A percentile compares a stretch with the other conserved stretches of the same genome.
phyloP scores from a whole-genome alignment of 163 green algal genomes.

The Chloromonas sp. region DNA sequence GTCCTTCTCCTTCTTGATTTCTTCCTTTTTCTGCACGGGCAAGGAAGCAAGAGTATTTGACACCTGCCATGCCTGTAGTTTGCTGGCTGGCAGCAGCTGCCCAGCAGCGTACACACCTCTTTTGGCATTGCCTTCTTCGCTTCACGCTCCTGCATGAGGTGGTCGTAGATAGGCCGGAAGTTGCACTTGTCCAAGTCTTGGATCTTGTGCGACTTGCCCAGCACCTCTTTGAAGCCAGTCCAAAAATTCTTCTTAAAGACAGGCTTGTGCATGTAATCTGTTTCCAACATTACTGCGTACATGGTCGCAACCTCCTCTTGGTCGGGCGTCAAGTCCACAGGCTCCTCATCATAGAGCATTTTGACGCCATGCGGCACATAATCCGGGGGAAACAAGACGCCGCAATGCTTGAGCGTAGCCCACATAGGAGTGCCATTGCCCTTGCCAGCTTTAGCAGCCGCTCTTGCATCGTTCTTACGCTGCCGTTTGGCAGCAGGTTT shows the following conservation, averaged over 20 bases:
- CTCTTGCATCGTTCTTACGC: not conserved
- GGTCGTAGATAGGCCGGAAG: slow-evolving; percentile 93
- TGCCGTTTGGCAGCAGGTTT: not conserved
- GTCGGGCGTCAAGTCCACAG: slow-evolving; percentile 84
- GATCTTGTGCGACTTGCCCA: slow-evolving; percentile 81
- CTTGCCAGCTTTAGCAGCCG: not conserved
- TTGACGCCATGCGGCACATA: slow-evolving; percentile 87
- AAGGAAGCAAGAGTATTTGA: not conserved
- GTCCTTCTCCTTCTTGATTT: slow-evolving; percentile 77
- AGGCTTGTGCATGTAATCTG: slow-evolving; percentile 91
- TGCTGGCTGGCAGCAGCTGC: no score
- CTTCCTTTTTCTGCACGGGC: slow-evolving; percentile 77
- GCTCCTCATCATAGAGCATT: slow-evolving; percentile 88
- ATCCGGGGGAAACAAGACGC: slow-evolving; percentile 94
- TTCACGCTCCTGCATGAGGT: slow-evolving; percentile 79
- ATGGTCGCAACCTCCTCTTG: slow-evolving; percentile 88
- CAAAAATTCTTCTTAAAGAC: slow-evolving; percentile 93
- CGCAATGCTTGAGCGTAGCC: slow-evolving; percentile 79
- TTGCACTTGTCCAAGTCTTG: slow-evolving; percentile 84
- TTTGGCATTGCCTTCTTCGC: slow-evolving; percentile 82
- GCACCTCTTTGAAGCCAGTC: slow-evolving; percentile 76
- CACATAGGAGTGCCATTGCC: slow-evolving; percentile 55
- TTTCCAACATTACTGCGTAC: slow-evolving; percentile 95
- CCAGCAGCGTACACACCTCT: slow-evolving; percentile 55
- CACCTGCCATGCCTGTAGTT: no score